Evolutionary conservation across 331 rosid genomes (phyloP), one percentile per base, ranked within the genome.

Genomic region (Spiraea crenata): DNA sequence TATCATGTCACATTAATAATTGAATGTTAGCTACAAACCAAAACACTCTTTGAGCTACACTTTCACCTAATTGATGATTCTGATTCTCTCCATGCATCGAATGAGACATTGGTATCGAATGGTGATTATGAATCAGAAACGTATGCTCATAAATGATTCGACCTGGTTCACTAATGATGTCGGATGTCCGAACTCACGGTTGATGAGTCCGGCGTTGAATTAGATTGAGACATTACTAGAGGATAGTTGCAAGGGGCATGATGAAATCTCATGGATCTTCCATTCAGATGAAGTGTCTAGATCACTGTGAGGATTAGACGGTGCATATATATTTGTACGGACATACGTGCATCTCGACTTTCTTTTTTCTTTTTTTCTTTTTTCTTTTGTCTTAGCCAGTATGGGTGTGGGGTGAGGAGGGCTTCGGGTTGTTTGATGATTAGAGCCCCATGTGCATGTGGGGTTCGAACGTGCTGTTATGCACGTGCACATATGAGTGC

Each of bases 391-490:
- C 79, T 78, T 62, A n/a, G 5, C 46, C 9, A 42, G 79, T 63
- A 90, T 75, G 83, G 84, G 90, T 84, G 89, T 89, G 89, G 84
- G 82, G 65, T 65, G 82, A 81, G 50, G 82, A 81, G 50, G 82
- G 82, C 69, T 6, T 34, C 48, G 76, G 73, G 71, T 51, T 75
- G 82, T 54, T 82, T 79, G 81, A 76, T 88, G 81, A 87, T 85
- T 79, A 79, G 67, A 70, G 73, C 81, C 80, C 82, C 92, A 89
- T 93, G 96, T 91, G 99, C 82, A 64, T 60, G 86, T 89, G 89
- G 98, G 83, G 79, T 84, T 70, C 5, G 10, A 15, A 15, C 65
- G 38, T 62, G 48, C 81, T 76, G 80, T 59, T 81, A 2, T 83
- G 91, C 98, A 89, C 99, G 96, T 91, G 96, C 90, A 78, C 31